Percentiles rank a stretch among this genome's conserved stretches.
phyloP scores from a whole-genome alignment of 371 early-diverging fungal genomes.

The Mortierella sp. region DNA sequence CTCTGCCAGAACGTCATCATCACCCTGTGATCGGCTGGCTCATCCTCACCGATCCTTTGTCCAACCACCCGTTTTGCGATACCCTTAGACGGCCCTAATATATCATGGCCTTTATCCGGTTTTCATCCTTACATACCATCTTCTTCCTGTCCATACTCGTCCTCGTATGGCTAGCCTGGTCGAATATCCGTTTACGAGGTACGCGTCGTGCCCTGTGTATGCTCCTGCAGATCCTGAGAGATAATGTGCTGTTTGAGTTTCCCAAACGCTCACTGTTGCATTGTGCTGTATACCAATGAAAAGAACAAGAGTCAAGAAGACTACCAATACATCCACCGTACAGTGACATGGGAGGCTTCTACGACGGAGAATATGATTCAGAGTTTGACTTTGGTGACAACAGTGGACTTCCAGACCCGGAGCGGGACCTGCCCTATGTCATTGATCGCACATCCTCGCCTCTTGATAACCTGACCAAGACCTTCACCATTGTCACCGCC shows the following conservation, averaged over 20 bases:
- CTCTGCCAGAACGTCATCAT: background rate
- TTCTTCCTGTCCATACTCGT: conserved; percentile 21
- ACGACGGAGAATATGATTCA: background rate
- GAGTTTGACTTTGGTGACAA: conserved; percentile 9
- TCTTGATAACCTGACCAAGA: conserved; percentile 37
- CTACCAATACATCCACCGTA: background rate
- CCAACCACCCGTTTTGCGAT: background rate
- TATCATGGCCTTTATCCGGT: conserved; percentile 19
- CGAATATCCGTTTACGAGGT: conserved; percentile 31
- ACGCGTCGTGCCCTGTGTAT: background rate
- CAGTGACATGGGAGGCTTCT: background rate
- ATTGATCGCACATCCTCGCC: conserved; percentile 29
- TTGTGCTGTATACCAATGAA: background rate
- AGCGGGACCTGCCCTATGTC: conserved; percentile 39
- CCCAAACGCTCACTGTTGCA: too few species aligned
- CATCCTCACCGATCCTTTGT: conserved; percentile 1
- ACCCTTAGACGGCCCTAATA: background rate
- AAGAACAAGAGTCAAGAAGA: background rate
- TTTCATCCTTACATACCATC: conserved; percentile 32
- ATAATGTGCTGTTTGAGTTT: too few species aligned
- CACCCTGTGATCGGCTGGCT: background rate
- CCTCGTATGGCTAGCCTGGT: conserved; percentile 33
- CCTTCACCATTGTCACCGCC: conserved; percentile 67
- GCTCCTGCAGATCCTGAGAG: background rate
- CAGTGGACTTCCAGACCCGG: conserved; percentile 29